These are phyloP conservation scores for Cladosporium sp. DNA, from an alignment of 2,329 filamentous ascomycete genomes.

Conservation along the genomic window DNA sequence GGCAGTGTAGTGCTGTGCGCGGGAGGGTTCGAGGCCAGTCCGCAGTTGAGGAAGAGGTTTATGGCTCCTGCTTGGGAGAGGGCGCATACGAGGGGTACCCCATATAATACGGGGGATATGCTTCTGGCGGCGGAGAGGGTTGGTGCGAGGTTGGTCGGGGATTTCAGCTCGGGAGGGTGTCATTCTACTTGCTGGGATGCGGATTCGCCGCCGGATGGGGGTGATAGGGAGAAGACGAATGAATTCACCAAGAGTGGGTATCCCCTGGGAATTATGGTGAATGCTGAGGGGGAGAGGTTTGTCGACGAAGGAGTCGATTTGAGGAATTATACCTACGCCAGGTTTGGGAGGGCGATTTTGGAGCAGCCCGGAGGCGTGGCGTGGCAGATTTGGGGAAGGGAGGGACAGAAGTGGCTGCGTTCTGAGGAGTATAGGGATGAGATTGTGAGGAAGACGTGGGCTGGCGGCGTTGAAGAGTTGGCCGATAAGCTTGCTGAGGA, in stretches of 20 bases:
- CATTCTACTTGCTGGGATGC: conserved; percentile 65
- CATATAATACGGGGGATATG: conserved; percentile 59
- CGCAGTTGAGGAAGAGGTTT: conserved; percentile 52
- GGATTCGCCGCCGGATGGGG: conserved; percentile 51
- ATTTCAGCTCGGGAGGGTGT: conserved; percentile 58
- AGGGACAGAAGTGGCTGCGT: conserved; percentile 50
- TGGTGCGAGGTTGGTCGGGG: conserved; percentile 49
- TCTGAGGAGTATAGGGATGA: conserved; percentile 60
- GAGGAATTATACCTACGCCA: conserved; percentile 65
- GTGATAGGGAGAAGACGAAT: conserved; percentile 58
- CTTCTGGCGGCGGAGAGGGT: conserved; percentile 53
- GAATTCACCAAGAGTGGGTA: conserved; percentile 68
- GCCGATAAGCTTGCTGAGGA: conserved; percentile 45
- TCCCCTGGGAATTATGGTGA: conserved; percentile 62
- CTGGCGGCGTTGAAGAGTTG: conserved; percentile 51
- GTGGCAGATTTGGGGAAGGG: conserved; percentile 62
- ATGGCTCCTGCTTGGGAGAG: conserved; percentile 60
- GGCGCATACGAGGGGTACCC: conserved; percentile 59
- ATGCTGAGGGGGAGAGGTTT: conserved; percentile 55
- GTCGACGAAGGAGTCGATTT: conserved; percentile 64
- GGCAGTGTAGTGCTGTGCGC: conserved; percentile 51
- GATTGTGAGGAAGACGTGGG: conserved; percentile 51
- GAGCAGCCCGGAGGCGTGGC: conserved; percentile 54
- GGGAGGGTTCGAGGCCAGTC: conserved; percentile 62
- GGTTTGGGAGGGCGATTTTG: conserved; percentile 60